Base-by-base conservation (phyloP, 371 early-diverging fungal species). In the Apophysomyces variabilis region DNA sequence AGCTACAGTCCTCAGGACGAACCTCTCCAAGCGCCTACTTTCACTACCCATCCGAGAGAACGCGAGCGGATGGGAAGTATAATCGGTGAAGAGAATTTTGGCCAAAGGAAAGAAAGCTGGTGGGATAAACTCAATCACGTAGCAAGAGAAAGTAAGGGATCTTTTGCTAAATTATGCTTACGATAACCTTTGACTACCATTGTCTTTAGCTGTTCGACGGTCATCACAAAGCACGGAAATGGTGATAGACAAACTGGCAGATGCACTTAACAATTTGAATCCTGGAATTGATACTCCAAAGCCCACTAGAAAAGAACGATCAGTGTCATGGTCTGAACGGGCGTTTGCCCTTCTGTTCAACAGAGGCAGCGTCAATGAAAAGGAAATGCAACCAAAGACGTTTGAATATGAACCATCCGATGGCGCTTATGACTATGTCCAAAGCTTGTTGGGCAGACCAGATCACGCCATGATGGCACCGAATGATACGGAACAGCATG, bases 1-100 rank as follows among this genome's bases (percentile, higher is more conserved):
- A 67, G 62, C 38, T 62, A 67, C 37, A 67, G 67, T 32, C 67
- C 67, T 57, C 67, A 58, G 36, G 67, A 62, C 26, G 41, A 61
- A 37, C 62, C 58, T 4, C 47, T 38, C 12, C 67, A 67, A 47
- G 67, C 58, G 14, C 67, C 67, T 14, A 62, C 58, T 9, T 62
- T 61, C 7, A 12, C 18, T 11, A 14, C 13, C 7, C 47, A 37
- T 18, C 58, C 58, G 16, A 35, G 57, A 26, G 45, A 56, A 18
- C 46, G 47, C 45, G 32, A 26, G 1, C 57, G 62, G 1, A 38
- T 43, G n/a, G 57, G 62, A 16, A 58, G 67, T 39, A 58, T 57
- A 7, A 38, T 18, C 1, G 67, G 58, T 43, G 54, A 38, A 18
- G 21, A 50, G 21, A 21, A 7, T 5, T 50, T 50, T 21, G 54